These are phyloP conservation scores for Lupinus albus DNA, from an alignment of 306 rosid species.

Conservation along the genomic window DNA sequence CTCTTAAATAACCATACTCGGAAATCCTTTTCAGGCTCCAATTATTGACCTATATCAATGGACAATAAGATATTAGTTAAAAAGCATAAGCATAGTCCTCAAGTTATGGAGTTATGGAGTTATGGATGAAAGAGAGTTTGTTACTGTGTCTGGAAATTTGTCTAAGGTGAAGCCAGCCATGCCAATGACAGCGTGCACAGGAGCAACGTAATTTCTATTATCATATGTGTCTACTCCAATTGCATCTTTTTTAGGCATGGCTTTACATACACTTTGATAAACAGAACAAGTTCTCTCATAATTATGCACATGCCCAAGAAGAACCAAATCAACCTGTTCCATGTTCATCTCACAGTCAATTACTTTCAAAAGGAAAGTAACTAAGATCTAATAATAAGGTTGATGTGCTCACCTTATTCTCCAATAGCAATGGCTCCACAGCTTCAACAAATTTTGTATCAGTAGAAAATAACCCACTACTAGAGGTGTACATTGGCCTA, in stretches of 20 bases:
- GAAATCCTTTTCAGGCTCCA: constrained; percentile 72
- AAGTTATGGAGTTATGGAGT: too few species aligned
- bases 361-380: background rate
- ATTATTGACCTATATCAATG: constrained; percentile 45
- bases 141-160: constrained; percentile 51
- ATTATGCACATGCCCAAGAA: constrained; percentile 84
- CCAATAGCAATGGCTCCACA: constrained; percentile 70
- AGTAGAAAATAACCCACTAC: background rate
- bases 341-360: constrained; percentile 31
- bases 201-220: constrained; percentile 69
- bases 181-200: constrained; percentile 80
- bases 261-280: constrained; percentile 51
- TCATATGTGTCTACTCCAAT: constrained; percentile 70
- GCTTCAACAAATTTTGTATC: constrained; percentile 42
- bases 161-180: constrained; percentile 87
- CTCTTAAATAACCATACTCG: constrained; percentile 71
- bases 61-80: constrained; percentile 1
- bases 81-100: background rate
- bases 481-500: constrained; percentile 80
- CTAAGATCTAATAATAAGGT: background rate
- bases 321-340: constrained; percentile 73
- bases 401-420: constrained; percentile 55
- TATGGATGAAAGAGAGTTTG: constrained; percentile 36
- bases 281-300: constrained; percentile 85
- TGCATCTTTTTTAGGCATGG: constrained; percentile 61